Percentiles rank a stretch among this genome's conserved stretches.
Conservation (phyloP, 2,329 filamentous ascomycete genomes). For the Beauveria sp. region DNA sequence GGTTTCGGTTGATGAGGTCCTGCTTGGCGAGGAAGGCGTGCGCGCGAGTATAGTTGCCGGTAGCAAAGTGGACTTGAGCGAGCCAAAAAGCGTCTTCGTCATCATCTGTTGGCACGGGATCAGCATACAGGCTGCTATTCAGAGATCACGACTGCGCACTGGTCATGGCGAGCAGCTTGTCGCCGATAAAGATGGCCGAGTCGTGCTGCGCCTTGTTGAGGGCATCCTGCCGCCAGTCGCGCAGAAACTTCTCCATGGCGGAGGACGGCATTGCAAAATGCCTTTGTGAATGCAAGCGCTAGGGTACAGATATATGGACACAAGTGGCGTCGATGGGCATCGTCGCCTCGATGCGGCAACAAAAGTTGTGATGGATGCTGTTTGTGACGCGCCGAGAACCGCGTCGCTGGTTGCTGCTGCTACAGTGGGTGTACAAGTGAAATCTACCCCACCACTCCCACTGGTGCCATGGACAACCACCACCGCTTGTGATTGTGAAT, state of each 20-base stretch:
- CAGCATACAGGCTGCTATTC: neutral
- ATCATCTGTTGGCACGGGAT: slow-evolving; percentile 52
- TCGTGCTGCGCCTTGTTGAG: slow-evolving; percentile 95
- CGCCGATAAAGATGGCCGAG: slow-evolving; percentile 91
- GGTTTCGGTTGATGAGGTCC: slow-evolving; percentile 72
- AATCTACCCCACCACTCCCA: neutral
- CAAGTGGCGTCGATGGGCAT: neutral
- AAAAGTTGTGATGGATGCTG: neutral
- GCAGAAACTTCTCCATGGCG: slow-evolving; percentile 83
- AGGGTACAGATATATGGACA: neutral
- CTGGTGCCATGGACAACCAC: neutral
- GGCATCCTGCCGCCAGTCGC: slow-evolving; percentile 91
- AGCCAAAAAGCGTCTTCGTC: slow-evolving; percentile 95
- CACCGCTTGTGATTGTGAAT: neutral
- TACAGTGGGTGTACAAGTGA: neutral
- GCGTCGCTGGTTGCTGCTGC: neutral
- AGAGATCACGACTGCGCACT: slow-evolving; percentile 48
- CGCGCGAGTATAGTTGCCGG: slow-evolving; percentile 88
- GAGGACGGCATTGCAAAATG: neutral
- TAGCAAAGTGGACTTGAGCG: slow-evolving; percentile 95
- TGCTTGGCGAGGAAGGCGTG: slow-evolving; percentile 78
- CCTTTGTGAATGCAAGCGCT: neutral
- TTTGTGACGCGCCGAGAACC: neutral
- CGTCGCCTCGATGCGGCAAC: neutral
- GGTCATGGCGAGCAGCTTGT: slow-evolving; percentile 91